These are phyloP conservation scores for Darksidea phi DNA, from an alignment of 495 filamentous ascomycete species.

Conservation along the genomic window DNA sequence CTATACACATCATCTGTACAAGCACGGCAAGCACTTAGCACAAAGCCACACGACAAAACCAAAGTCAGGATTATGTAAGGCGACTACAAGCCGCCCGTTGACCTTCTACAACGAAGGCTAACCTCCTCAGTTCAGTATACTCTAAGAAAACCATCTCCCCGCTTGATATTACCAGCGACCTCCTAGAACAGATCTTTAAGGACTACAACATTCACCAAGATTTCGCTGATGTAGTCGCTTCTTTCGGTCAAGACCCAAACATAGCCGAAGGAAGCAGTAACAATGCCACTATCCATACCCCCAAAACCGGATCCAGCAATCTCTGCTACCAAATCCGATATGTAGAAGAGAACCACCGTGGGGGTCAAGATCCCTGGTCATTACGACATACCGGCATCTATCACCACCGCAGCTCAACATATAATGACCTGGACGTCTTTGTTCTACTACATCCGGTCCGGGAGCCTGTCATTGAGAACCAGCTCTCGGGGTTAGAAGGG, in stretches of 20 bases:
- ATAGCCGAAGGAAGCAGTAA: constrained; percentile 7
- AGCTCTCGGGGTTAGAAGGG: background rate
- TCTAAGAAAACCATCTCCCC: background rate
- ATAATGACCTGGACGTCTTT: constrained; percentile 4
- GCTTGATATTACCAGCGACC: background rate
- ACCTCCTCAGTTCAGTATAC: background rate
- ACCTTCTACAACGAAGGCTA: background rate
- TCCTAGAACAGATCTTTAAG: background rate
- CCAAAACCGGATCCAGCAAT: background rate
- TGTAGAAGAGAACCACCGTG: constrained; percentile 1
- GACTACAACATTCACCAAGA: background rate
- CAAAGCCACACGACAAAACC: background rate
- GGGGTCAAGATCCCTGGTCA: constrained; percentile 11
- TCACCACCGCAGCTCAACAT: background rate
- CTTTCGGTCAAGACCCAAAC: constrained; percentile 4
- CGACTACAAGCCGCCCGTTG: background rate
- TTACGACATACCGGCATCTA: constrained; percentile 15
- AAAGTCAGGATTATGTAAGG: constrained; percentile 6
- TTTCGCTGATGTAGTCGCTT: constrained; percentile 2
- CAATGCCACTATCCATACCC: background rate
- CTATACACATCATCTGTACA: background rate
- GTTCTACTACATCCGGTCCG: constrained; percentile 9
- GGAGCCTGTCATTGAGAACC: background rate
- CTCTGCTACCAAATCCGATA: constrained; percentile 15
- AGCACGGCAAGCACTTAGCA: constrained; percentile 1